A percentile compares a stretch with the other conserved stretches of the same genome.
Conservation (phyloP, 2,329 filamentous ascomycete genomes). For the Pseudogymnoascus sp. region DNA sequence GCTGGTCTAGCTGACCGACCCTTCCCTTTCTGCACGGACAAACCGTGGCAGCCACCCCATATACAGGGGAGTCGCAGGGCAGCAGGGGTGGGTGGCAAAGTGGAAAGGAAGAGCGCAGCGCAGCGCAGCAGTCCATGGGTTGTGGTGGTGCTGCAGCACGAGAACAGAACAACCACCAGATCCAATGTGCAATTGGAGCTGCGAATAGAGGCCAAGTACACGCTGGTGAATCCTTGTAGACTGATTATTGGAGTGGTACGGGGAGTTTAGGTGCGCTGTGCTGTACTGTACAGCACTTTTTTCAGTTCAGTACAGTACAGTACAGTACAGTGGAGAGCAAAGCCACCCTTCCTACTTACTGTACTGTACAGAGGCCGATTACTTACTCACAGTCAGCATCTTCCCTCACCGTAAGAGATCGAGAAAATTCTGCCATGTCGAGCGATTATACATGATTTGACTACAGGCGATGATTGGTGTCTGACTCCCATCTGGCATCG, state of each 20-base stretch:
- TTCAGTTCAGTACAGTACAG: too few relatives aligned
- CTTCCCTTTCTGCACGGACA: neutral
- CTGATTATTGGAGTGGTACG: neutral
- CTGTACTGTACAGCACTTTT: neutral
- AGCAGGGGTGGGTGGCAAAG: neutral
- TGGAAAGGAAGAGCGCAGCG: neutral
- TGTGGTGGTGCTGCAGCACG: neutral
- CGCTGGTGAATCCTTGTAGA: neutral
- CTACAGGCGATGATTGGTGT: neutral
- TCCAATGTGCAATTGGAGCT: slow-evolving; percentile 1
- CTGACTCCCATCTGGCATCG: neutral
- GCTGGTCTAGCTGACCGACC: neutral
- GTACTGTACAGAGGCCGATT: neutral
- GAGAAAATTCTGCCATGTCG: neutral
- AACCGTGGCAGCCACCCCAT: slow-evolving; percentile 2
- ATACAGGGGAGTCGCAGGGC: neutral
- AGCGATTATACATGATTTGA: neutral
- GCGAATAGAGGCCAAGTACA: neutral
- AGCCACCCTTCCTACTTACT: neutral
- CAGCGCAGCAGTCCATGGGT: neutral
- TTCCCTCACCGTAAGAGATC: too few relatives aligned
- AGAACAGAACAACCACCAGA: neutral
- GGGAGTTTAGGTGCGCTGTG: too few relatives aligned
- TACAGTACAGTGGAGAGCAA: neutral
- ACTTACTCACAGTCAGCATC: neutral